Base-by-base conservation (phyloP, 495 filamentous ascomycete species). In the Xylaria flabelliformis region DNA sequence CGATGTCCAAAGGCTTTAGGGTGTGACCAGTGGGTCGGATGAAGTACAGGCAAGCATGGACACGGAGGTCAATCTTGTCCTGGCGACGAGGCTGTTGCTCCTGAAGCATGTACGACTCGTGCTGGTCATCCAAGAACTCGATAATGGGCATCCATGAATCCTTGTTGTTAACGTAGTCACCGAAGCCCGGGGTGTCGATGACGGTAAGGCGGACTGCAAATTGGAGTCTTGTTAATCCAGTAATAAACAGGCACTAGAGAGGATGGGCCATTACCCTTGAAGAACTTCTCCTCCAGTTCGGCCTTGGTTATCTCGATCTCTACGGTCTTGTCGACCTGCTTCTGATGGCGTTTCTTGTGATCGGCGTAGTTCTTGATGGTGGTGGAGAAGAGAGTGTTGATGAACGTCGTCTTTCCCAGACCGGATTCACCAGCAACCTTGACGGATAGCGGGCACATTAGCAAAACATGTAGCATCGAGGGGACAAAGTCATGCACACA, bases 341-440 rank as follows among this genome's bases (percentile, higher is more conserved):
- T 99, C 84, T 94, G 93, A 84, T 99, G 96, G 76, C 96, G 93
- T 82, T 93, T 92, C 86, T 96, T 94, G 88, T 99, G 96, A 82
- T 99, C 96, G 86, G 96, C 95, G 82, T 99, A 99, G 89, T 98
- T 99, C 88, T 99, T 99, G 88, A 99, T 99, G 76, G 96, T 99
- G 72, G 96, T 99, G 63, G 96, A 98, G 87, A 99, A 99, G 44
- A 99, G 89, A 65, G 96, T 99, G 90, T 99, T 99, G 90, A 99
- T 98, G 86, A 99, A 99, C 73, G 96, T 99, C 19, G 96, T 99
- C 89, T 99, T 99, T 85, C 96, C 96, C 76, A 99, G 84, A 74
- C 96, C 96, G 75, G 97, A 98, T 87, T 99, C 96, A 83, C 96
- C 96, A 86, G 97, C 96, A 85, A 98, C 93, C 93, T 97, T 76